These are phyloP conservation scores for Byssoonygena ceratinophila DNA, from an alignment of 2,329 filamentous ascomycete species.

Conservation along the genomic window DNA sequence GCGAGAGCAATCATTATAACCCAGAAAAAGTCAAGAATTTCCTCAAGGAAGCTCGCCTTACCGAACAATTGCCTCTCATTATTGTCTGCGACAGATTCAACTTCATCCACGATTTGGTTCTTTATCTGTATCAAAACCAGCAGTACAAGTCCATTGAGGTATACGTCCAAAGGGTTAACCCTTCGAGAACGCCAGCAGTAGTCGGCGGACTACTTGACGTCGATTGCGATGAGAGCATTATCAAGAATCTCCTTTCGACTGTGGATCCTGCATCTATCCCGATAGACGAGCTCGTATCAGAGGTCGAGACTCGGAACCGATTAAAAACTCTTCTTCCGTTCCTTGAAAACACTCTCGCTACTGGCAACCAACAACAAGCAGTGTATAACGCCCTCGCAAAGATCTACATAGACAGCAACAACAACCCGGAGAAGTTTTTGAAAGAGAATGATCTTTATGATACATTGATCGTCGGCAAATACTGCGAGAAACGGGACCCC, in stretches of 20 bases:
- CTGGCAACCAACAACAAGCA: constrained; percentile 89
- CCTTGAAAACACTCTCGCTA: constrained; percentile 79
- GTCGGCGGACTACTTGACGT: constrained; percentile 90
- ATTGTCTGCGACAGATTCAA: constrained; percentile 99
- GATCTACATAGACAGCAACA: constrained; percentile 99
- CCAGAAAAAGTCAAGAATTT: constrained; percentile 98
- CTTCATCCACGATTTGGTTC: constrained; percentile 90
- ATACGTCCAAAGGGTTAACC: constrained; percentile 95
- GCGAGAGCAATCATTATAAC: constrained; percentile 83
- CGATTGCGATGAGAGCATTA: constrained; percentile 91
- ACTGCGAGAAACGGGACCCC: constrained; percentile 97
- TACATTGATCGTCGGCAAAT: constrained; percentile 83
- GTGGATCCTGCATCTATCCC: constrained; percentile 77
- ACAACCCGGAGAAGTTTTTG: constrained; percentile 93
- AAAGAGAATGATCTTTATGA: constrained; percentile 98
- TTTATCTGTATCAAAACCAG: constrained; percentile 97
- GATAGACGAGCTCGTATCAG: constrained; percentile 83
- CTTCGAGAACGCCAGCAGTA: constrained; percentile 77
- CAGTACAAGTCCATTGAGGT: constrained; percentile 98
- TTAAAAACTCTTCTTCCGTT: constrained; percentile 93
- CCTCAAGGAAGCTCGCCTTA: constrained; percentile 86
- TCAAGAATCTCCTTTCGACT: constrained; percentile 79
- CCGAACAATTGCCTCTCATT: constrained; percentile 89
- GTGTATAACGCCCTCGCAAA: constrained; percentile 96
- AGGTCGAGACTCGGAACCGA: constrained; percentile 93